A percentile compares a stretch with the other conserved stretches of the same genome.
Evolutionary conservation across 805 yeast genomes (phyloP).

Genomic region (Isabelozyma heimii): DNA sequence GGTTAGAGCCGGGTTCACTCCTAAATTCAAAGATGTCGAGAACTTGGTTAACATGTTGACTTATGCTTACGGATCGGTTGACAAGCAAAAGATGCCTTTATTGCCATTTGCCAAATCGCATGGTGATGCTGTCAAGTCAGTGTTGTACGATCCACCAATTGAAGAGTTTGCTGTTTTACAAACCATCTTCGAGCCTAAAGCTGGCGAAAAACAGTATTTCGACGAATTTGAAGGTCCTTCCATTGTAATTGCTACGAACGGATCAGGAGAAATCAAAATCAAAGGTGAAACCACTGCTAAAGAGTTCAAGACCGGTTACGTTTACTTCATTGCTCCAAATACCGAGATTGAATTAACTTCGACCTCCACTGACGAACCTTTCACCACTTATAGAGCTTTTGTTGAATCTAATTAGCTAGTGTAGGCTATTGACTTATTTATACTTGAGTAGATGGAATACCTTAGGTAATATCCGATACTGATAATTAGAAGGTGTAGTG

Average conservation of each 20-base stretch:
- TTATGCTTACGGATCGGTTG: constrained; percentile 83
- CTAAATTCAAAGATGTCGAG: constrained; percentile 93
- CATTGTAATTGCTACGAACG: constrained; percentile 78
- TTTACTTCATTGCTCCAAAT: constrained; percentile 81
- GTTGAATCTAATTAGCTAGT: constrained; percentile 52
- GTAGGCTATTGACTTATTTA: background rate
- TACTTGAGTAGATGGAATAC: too few relatives aligned
- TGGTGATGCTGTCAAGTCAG: constrained; percentile 61
- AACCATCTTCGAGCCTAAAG: constrained; percentile 53
- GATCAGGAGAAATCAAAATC: constrained; percentile 59
- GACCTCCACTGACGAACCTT: constrained; percentile 41
- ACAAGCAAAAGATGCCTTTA: constrained; percentile 87
- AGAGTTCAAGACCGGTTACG: constrained; percentile 65
- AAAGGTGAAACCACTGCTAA: constrained; percentile 30
- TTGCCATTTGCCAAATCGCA: constrained; percentile 53
- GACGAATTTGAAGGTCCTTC: constrained; percentile 82
- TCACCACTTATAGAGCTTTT: constrained; percentile 88
- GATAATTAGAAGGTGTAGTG: too few relatives aligned
- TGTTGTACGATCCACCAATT: constrained; percentile 91
- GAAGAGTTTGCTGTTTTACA: constrained; percentile 94
- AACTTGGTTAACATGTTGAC: constrained; percentile 90
- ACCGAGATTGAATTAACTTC: constrained; percentile 61
- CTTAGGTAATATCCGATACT: too few relatives aligned
- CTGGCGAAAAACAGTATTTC: constrained; percentile 52
- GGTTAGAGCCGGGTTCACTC: constrained; percentile 99